Conservation (phyloP, 176 grass and related monocot species). For the Chrysopogon serrulatus region DNA sequence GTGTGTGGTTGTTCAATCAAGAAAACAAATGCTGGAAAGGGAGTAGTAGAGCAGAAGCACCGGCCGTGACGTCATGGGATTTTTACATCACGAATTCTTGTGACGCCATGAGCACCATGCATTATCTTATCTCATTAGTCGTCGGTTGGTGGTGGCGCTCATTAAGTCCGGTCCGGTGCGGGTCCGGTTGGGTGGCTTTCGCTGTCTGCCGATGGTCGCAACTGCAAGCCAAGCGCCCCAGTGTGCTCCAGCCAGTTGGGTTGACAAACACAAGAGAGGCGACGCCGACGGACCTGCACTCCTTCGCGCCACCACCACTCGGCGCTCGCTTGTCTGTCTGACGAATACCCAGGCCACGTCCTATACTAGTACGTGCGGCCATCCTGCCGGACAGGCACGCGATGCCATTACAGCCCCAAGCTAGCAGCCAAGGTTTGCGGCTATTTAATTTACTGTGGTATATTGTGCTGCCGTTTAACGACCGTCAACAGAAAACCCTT, state of each 20-base stretch:
- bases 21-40: not conserved
- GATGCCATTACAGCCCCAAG: too few species aligned
- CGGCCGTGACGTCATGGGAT: not conserved
- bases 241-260: slow-evolving; percentile 24
- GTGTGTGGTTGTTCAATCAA: not conserved
- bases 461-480: too few species aligned
- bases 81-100: not conserved
- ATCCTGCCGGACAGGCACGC: too few species aligned
- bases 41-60: not conserved
- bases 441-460: too few species aligned
- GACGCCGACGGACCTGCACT: not conserved
- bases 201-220: not conserved
- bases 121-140: not conserved
- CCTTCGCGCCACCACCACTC: not conserved
- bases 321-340: not conserved
- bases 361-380: not conserved
- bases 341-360: not conserved
- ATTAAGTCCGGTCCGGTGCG: not conserved
- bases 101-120: not conserved
- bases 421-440: too few species aligned
- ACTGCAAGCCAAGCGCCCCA: not conserved
- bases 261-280: slow-evolving; percentile 2
- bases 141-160: not conserved
- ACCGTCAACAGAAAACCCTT: too few species aligned
- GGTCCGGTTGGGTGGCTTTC: slow-evolving; percentile 11